Evolutionary conservation across 345 rosid genomes (phyloP).

Genomic region (Conringia planisiliqua): DNA sequence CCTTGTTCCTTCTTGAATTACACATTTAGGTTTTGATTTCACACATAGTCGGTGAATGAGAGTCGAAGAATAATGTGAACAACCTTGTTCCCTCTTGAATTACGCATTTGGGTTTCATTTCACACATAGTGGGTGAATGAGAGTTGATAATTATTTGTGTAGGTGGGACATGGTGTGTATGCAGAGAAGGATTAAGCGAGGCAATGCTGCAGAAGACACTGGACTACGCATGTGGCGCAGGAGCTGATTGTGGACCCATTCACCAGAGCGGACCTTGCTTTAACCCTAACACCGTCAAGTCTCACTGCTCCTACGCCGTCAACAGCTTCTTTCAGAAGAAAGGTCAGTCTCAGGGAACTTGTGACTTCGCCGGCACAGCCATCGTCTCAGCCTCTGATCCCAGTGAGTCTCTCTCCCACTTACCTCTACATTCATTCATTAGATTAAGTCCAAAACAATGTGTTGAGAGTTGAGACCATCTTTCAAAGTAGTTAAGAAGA

Average conservation of each 20-base stretch:
- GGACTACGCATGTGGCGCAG: constrained; percentile 97
- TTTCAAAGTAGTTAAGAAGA: background rate
- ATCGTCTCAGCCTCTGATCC: constrained; percentile 50
- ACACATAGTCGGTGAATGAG: background rate
- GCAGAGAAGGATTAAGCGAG: constrained; percentile 59
- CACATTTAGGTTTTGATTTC: constrained; percentile 7
- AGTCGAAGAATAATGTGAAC: background rate
- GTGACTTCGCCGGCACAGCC: constrained; percentile 85
- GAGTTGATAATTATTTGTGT: background rate
- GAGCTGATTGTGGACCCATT: constrained; percentile 84
- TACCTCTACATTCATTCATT: background rate
- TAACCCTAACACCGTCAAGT: constrained; percentile 64
- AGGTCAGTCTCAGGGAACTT: constrained; percentile 66
- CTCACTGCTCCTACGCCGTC: constrained; percentile 85
- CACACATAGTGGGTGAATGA: background rate
- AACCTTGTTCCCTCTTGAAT: background rate
- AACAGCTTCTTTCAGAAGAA: constrained; percentile 89
- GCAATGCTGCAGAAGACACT: constrained; percentile 64
- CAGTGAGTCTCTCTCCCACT: constrained; percentile 36
- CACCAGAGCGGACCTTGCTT: constrained; percentile 62
- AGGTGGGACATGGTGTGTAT: constrained; percentile 85
- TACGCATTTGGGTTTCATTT: constrained; percentile 5
- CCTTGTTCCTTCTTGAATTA: constrained; percentile 7
- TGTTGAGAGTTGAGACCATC: constrained; percentile 1
- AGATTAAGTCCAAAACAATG: background rate